These are phyloP conservation scores for Vitellaria paradoxa DNA, from an alignment of 179 eudicot species.

Conservation along the genomic window DNA sequence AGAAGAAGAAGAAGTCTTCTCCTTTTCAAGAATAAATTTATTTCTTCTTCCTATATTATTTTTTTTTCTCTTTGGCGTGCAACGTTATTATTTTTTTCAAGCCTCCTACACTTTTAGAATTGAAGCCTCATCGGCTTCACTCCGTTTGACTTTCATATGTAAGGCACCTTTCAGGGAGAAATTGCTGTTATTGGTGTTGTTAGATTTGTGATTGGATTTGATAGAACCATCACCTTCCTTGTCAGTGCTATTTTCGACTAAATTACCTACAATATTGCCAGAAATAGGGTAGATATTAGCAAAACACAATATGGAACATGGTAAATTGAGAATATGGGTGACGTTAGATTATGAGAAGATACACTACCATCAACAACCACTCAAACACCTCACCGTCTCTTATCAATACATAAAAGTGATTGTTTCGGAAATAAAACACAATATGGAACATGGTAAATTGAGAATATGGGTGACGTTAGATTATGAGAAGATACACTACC, in stretches of 20 bases:
- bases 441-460: not conserved
- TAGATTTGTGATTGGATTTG: conserved; percentile 24
- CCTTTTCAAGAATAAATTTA: too few relatives aligned
- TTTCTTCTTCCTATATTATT: too few relatives aligned
- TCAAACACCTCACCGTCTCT: too few relatives aligned
- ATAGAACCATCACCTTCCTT: conserved; percentile 20
- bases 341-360: not conserved
- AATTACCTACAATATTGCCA: conserved; percentile 11
- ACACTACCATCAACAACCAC: not conserved
- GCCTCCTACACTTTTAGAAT: too few relatives aligned
- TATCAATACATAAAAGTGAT: too few relatives aligned
- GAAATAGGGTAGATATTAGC: not conserved
- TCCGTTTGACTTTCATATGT: not conserved
- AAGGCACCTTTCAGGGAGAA: not conserved
- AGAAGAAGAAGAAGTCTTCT: too few relatives aligned
- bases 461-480: not conserved
- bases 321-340: not conserved
- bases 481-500: not conserved
- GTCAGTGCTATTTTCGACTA: conserved; percentile 14
- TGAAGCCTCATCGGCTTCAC: not conserved
- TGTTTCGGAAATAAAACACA: too few relatives aligned
- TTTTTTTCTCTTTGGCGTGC: too few relatives aligned
- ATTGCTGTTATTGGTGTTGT: conserved; percentile 12
- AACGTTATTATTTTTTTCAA: too few relatives aligned
- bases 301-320: not conserved